Conservation (phyloP, 495 filamentous ascomycete genomes). For the Penicillium turbatum region DNA sequence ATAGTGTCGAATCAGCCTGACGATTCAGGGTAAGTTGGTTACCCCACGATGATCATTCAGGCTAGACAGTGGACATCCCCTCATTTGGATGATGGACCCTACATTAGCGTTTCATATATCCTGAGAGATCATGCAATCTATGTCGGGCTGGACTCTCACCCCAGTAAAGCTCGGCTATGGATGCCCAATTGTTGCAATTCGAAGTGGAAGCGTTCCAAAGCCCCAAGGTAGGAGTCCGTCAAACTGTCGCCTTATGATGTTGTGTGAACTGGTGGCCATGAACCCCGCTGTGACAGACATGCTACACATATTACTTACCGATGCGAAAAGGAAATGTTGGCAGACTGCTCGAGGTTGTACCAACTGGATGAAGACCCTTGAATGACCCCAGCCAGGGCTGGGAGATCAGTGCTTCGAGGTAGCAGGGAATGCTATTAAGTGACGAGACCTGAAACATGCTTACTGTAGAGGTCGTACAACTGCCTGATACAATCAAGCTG, state of each 20-base stretch:
- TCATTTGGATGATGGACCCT: slow-evolving; percentile 1
- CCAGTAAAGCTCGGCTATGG: not conserved
- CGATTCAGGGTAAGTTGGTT: not conserved
- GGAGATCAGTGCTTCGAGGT: too few relatives aligned
- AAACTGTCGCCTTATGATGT: too few relatives aligned
- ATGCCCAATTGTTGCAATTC: not conserved
- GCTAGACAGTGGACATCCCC: not conserved
- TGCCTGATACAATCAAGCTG: not conserved
- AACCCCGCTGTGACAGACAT: too few relatives aligned
- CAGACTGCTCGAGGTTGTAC: too few relatives aligned
- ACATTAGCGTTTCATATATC: not conserved
- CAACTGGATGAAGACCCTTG: too few relatives aligned
- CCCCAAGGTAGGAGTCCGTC: too few relatives aligned
- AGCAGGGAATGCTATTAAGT: not conserved
- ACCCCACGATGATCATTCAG: not conserved
- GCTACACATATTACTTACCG: too few relatives aligned
- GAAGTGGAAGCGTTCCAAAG: not conserved
- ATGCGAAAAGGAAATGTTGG: too few relatives aligned
- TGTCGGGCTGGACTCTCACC: not conserved
- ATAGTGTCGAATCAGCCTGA: not conserved
- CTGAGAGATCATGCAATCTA: not conserved
- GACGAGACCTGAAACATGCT: not conserved
- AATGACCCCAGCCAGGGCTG: too few relatives aligned
- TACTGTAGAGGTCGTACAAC: not conserved
- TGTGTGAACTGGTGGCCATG: too few relatives aligned